These are phyloP conservation scores for Eimeria praecox DNA, from an alignment of 169 alveolate genomes.

Conservation along the genomic window DNA sequence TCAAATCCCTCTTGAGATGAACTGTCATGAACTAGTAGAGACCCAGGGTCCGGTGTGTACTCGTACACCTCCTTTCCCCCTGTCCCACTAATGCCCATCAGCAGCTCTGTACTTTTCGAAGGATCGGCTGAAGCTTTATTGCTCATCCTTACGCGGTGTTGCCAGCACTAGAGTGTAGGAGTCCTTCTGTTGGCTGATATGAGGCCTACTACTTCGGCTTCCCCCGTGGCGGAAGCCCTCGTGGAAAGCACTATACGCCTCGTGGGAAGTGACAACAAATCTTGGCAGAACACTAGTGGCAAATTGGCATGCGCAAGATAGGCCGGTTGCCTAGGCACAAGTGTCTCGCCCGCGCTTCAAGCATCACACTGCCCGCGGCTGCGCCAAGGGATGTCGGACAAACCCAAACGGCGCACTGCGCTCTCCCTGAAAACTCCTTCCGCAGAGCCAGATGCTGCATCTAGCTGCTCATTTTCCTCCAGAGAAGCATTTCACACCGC, in stretches of 20 bases:
- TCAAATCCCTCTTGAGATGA: conserved; percentile 40
- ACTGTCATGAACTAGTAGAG: conserved; percentile 27
- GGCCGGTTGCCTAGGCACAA: neutral
- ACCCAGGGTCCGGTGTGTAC: conserved; percentile 70
- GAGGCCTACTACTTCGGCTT: neutral
- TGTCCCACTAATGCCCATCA: conserved; percentile 34
- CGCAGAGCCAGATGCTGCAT: neutral
- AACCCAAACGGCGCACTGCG: neutral
- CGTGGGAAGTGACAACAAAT: neutral
- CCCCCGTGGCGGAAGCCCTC: neutral
- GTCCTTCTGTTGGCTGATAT: neutral
- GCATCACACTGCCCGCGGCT: neutral
- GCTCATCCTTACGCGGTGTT: neutral
- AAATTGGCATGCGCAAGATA: neutral
- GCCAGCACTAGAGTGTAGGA: neutral
- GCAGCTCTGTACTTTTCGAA: conserved; percentile 16
- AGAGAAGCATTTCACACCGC: neutral
- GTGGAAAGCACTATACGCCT: neutral
- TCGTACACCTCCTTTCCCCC: conserved; percentile 74
- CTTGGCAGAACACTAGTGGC: neutral
- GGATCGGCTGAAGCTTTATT: neutral
- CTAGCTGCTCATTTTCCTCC: neutral
- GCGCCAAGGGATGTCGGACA: neutral
- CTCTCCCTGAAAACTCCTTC: neutral
- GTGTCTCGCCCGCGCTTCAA: neutral